A percentile compares a stretch with the other conserved stretches of the same genome.
Conservation (phyloP, 2,329 filamentous ascomycete genomes). For the Pseudogymnoascus sp. region DNA sequence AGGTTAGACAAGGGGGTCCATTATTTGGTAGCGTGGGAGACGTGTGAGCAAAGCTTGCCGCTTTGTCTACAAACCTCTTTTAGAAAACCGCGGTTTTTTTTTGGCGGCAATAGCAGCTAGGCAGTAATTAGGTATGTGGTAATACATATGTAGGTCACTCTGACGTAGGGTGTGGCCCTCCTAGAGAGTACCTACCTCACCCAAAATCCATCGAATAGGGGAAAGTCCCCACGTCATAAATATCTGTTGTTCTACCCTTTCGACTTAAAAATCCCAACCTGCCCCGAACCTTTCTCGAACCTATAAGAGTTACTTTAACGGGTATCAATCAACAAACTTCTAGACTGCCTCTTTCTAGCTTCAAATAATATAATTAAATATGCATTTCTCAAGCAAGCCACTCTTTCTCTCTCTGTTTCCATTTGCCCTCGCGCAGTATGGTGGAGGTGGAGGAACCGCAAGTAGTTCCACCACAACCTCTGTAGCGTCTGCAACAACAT, state of each 20-base stretch:
- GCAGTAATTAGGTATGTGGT: no score
- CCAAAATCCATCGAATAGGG: not conserved
- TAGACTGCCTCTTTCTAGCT: not conserved
- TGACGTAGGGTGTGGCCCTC: not conserved
- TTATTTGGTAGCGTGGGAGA: no score
- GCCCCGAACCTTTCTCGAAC: not conserved
- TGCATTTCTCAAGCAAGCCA: slow-evolving; percentile 25
- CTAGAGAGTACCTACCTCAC: not conserved
- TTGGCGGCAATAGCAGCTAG: not conserved
- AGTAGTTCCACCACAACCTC: slow-evolving; percentile 15
- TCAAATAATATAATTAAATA: slow-evolving; percentile 14
- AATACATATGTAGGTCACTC: not conserved
- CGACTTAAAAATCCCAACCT: not conserved
- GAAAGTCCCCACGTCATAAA: not conserved
- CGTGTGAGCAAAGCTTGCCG: no score
- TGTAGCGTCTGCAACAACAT: slow-evolving; percentile 13
- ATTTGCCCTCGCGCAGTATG: slow-evolving; percentile 17
- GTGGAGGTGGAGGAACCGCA: slow-evolving; percentile 4
- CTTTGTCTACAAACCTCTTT: no score
- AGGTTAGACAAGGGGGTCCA: no score
- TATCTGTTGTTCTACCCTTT: not conserved
- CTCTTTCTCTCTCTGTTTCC: slow-evolving; percentile 20
- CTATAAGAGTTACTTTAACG: not conserved
- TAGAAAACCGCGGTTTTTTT: no score
- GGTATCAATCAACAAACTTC: not conserved